phyloP scores from a whole-genome alignment of 495 filamentous ascomycete genomes.

The Bacidia gigantensis region DNA sequence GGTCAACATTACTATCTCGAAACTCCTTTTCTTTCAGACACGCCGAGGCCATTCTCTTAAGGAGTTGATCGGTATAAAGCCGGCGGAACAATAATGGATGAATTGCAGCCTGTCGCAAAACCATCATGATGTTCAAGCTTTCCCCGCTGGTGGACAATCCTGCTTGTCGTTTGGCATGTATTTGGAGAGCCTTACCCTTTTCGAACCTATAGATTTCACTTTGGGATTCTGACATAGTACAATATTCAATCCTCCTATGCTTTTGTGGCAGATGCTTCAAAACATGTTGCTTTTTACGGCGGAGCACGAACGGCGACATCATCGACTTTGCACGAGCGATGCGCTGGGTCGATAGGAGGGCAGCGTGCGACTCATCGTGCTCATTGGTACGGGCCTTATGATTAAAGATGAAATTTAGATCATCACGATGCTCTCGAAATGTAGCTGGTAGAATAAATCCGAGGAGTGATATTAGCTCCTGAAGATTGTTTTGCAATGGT shows the following conservation, averaged over 20 bases:
- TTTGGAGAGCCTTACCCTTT: slow-evolving; percentile 37
- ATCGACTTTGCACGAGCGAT: slow-evolving; percentile 79
- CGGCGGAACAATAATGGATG: slow-evolving; percentile 79
- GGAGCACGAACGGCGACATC: slow-evolving; percentile 86
- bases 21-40: slow-evolving; percentile 53
- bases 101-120: slow-evolving; percentile 81
- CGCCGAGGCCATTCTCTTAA: slow-evolving; percentile 65
- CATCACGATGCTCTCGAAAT: slow-evolving; percentile 58
- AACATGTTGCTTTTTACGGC: slow-evolving; percentile 91
- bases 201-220: slow-evolving; percentile 54
- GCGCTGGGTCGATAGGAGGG: slow-evolving; percentile 70
- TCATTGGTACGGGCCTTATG: slow-evolving; percentile 74
- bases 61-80: slow-evolving; percentile 56
- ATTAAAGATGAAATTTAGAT: slow-evolving; percentile 71
- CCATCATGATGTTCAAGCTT: slow-evolving; percentile 71
- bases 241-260: slow-evolving; percentile 60
- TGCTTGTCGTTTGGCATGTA: slow-evolving; percentile 41
- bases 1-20: slow-evolving; percentile 42
- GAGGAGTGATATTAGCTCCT: slow-evolving; percentile 76
- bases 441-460: slow-evolving; percentile 81
- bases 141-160: slow-evolving; percentile 41
- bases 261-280: slow-evolving; percentile 77
- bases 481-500: slow-evolving; percentile 89
- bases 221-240: slow-evolving; percentile 58
- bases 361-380: slow-evolving; percentile 54